Base-by-base conservation (phyloP, 805 yeast genomes). In the Nakazawaea molendinolei region DNA sequence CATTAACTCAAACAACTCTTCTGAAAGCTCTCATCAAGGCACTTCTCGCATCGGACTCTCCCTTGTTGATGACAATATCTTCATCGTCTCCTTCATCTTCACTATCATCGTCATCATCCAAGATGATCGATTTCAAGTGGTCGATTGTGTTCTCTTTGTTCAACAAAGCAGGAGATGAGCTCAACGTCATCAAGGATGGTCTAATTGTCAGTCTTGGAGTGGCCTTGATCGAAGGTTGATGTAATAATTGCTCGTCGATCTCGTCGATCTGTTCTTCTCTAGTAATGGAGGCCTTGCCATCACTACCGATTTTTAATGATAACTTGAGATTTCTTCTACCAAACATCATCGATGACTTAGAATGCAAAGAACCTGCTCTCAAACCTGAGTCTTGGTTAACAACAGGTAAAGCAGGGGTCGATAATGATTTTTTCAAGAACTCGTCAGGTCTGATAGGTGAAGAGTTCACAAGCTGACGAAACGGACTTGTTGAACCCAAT, bases 101-200 rank as follows among this genome's bases (percentile, higher is more conserved):
- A 5, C 17, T 19, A 15, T 9, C 14, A n/a, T 23, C 39, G 10
- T 21, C 19, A 19, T 30, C 39, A 12, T 28, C 14, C 28, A 36
- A 21, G 14, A 36, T 25, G 10, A 36, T 25, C 8, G 28, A 24
- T 15, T 31, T 31, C 28, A 38, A 24, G 16, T 30, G n/a, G 16
- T 33, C 19, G 16, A 38, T 32, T 5, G 36, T 28, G 9, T 17
- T 17, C 6, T 24, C 34, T n/a, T 28, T 38, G 17, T 18, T 22
- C 17, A 33, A 3, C 18, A 38, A 20, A 15, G 13, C 28, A 5
- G 40, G 40, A 12, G 36, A 28, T 5, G 36, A 38, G 17, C 34
- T 32, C 22, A 38, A 38, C 6, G 41, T 38, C 33, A 33, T 38
- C 32, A 38, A 38, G 6, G 41, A 38, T 8, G 41, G 41, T 29